Percentiles rank a stretch among this genome's conserved stretches.
Conservation (phyloP, 768 basidiomycete genomes). For the Tulasnella calospora region DNA sequence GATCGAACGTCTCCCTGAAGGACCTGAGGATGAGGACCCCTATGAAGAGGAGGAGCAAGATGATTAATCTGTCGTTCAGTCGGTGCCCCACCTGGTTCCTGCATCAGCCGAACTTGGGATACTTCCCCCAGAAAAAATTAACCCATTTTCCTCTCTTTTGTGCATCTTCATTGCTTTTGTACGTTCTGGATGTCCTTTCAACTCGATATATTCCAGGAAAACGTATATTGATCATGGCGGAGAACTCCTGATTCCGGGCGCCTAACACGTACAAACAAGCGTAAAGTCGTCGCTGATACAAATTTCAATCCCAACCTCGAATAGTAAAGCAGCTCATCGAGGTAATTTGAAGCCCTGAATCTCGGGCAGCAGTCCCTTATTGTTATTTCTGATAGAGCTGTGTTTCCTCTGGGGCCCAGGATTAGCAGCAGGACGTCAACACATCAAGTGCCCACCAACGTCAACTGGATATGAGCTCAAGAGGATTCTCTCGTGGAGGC, state of each 20-base stretch:
- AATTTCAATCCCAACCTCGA: slow-evolving; percentile 15
- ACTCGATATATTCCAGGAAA: too few relatives aligned
- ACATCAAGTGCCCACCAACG: background rate
- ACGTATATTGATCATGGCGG: too few relatives aligned
- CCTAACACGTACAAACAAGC: background rate
- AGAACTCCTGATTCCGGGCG: background rate
- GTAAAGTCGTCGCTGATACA: slow-evolving; percentile 7
- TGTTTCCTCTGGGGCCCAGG: background rate
- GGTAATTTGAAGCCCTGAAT: background rate
- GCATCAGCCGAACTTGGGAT: background rate
- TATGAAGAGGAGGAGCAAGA: slow-evolving; percentile 7
- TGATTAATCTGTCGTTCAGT: background rate
- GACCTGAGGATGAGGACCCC: slow-evolving; percentile 21
- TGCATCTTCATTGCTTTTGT: background rate
- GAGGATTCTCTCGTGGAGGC: slow-evolving; percentile 14
- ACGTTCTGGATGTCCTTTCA: background rate
- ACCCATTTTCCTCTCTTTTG: background rate
- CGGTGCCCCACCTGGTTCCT: background rate
- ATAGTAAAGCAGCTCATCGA: background rate
- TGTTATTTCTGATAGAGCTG: background rate
- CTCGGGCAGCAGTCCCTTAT: background rate
- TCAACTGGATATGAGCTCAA: slow-evolving; percentile 15
- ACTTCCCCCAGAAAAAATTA: background rate
- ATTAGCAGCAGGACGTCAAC: background rate
- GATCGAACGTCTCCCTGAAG: slow-evolving; percentile 20